phyloP scores from a whole-genome alignment of 1,139 yeast genomes.

The Wickerhamomyces sp. region DNA sequence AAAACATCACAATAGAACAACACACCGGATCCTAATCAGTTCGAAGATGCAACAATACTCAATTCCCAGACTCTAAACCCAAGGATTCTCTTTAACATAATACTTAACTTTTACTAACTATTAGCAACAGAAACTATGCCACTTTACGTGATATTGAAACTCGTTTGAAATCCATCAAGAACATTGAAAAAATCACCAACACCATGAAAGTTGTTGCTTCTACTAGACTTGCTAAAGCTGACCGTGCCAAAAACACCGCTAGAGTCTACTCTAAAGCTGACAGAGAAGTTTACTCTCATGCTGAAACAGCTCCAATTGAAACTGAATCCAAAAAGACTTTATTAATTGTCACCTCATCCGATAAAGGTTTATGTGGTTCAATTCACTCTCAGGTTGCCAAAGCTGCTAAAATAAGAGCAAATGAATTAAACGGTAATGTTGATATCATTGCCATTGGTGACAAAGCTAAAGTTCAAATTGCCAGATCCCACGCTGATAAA shows the following conservation, averaged over 20 bases:
- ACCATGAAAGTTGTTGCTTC: slow-evolving; percentile 99
- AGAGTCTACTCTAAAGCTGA: slow-evolving; percentile 83
- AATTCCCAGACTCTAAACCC: background rate
- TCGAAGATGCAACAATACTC: too few relatives aligned
- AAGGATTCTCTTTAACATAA: too few relatives aligned
- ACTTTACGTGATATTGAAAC: slow-evolving; percentile 97
- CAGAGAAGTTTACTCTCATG: slow-evolving; percentile 69
- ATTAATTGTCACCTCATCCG: slow-evolving; percentile 86
- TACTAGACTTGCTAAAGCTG: slow-evolving; percentile 93
- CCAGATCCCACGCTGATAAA: slow-evolving; percentile 72
- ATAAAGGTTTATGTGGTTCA: slow-evolving; percentile 98
- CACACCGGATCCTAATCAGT: too few relatives aligned
- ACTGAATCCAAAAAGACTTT: slow-evolving; percentile 55
- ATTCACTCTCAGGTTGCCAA: slow-evolving; percentile 93
- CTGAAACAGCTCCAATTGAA: slow-evolving; percentile 64
- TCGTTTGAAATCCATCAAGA: slow-evolving; percentile 96
- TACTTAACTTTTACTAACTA: background rate
- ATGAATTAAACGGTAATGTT: slow-evolving; percentile 56
- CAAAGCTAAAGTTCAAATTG: slow-evolving; percentile 83
- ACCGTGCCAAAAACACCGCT: slow-evolving; percentile 88
- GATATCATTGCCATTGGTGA: slow-evolving; percentile 92
- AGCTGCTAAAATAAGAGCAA: slow-evolving; percentile 68
- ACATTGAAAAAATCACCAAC: slow-evolving; percentile 98
- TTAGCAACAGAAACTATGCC: slow-evolving; percentile 73
- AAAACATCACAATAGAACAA: too few relatives aligned